These are phyloP conservation scores for Darksidea phi DNA, from an alignment of 495 filamentous ascomycete genomes.

Conservation along the genomic window DNA sequence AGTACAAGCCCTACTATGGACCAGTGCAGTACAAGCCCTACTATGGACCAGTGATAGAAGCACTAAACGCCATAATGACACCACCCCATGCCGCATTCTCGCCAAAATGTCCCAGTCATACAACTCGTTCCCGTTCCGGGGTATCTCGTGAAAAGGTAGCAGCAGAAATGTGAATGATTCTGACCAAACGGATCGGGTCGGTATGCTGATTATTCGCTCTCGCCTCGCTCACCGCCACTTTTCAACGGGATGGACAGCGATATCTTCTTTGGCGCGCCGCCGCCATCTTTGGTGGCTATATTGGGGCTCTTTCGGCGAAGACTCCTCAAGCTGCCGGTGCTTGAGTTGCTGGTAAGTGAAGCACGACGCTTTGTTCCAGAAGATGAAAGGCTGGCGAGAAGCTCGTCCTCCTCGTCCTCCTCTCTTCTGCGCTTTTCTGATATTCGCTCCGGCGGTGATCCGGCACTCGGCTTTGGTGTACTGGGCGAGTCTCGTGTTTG, in stretches of 20 bases:
- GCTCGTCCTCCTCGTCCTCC: conserved; percentile 65
- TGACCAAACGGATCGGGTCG: no score
- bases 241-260: conserved; percentile 36
- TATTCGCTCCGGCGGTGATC: conserved; percentile 68
- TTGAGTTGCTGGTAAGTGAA: conserved; percentile 33
- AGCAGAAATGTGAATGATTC: conserved; percentile 13
- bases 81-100: conserved; percentile 19
- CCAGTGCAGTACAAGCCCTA: background rate
- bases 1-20: background rate
- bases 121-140: conserved; percentile 26
- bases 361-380: conserved; percentile 38
- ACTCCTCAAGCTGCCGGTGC: conserved; percentile 24
- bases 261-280: conserved; percentile 38
- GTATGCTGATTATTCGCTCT: conserved; percentile 2
- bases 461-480: conserved; percentile 31
- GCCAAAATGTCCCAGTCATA: conserved; percentile 26
- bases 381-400: conserved; percentile 44
- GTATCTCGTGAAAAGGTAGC: conserved; percentile 33
- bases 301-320: conserved; percentile 38
- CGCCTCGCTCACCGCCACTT: conserved; percentile 26
- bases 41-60: background rate
- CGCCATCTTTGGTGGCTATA: conserved; percentile 39
- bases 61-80: conserved; percentile 23
- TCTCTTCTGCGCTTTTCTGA: conserved; percentile 88
- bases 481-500: conserved; percentile 21